phyloP scores from a whole-genome alignment of 805 yeast genomes.

The Wickerhamiella kurtzmanii region DNA sequence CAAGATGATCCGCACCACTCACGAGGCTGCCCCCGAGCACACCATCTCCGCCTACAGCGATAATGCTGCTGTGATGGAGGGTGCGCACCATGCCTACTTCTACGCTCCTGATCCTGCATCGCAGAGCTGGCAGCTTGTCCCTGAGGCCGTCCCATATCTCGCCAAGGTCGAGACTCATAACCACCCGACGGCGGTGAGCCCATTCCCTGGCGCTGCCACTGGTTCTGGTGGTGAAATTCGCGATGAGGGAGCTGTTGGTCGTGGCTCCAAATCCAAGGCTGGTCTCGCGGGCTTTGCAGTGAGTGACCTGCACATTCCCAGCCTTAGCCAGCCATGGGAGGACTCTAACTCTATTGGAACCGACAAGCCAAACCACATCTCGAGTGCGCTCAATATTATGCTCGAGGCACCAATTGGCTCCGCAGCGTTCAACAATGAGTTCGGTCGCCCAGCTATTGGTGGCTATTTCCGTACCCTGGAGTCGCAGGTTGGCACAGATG shows the following conservation, averaged over 20 bases:
- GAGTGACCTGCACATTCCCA: conserved; percentile 80
- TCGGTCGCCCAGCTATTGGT: conserved; percentile 93
- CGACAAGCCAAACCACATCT: conserved; percentile 88
- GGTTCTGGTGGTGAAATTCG: conserved; percentile 99
- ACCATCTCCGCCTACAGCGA: conserved; percentile 93
- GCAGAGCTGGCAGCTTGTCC: conserved; percentile 51
- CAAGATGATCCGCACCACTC: conserved; percentile 89
- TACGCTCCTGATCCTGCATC: conserved; percentile 66
- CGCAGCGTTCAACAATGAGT: conserved; percentile 96
- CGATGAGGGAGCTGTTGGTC: conserved; percentile 99
- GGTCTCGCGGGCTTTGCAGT: conserved; percentile 91
- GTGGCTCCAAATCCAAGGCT: conserved; percentile 95
- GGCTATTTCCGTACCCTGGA: conserved; percentile 96
- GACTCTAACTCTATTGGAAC: conserved; percentile 33
- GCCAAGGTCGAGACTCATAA: conserved; percentile 97
- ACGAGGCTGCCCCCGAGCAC: conserved; percentile 49
- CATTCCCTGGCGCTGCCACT: conserved; percentile 98
- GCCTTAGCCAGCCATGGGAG: conserved; percentile 89
- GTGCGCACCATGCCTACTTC: conserved; percentile 53
- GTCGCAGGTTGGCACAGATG: conserved; percentile 55
- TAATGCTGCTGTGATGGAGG: conserved; percentile 92
- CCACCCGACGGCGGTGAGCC: conserved; percentile 98
- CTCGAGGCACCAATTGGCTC: conserved; percentile 94
- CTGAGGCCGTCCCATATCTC: conserved; percentile 74
- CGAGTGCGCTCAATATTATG: conserved; percentile 88